Conservation (phyloP, 108 stramenopile genomes). For the Fragilariopsis cylindrus region DNA sequence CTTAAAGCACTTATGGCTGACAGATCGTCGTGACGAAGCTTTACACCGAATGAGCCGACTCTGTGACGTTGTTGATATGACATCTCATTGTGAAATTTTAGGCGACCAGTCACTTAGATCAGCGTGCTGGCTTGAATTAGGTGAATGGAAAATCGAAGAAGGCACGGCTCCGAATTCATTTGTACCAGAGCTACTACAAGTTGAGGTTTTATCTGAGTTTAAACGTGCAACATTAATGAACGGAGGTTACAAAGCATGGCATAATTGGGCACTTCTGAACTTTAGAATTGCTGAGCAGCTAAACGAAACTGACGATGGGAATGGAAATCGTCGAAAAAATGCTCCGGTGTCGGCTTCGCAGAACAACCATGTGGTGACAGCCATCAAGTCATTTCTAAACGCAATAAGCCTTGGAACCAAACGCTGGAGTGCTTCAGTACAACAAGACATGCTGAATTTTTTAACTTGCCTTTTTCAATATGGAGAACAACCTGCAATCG, state of each 20-base stretch:
- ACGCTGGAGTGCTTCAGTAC: constrained; percentile 91
- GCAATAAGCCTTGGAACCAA: constrained; percentile 92
- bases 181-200: constrained; percentile 52
- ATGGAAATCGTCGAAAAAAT: background rate
- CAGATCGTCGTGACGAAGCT: constrained; percentile 76
- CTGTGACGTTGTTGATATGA: constrained; percentile 71
- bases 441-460: constrained; percentile 96
- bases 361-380: constrained; percentile 77
- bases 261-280: constrained; percentile 97
- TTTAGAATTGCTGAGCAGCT: constrained; percentile 91
- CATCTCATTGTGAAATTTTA: constrained; percentile 54
- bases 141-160: constrained; percentile 83
- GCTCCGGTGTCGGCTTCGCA: constrained; percentile 18
- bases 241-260: constrained; percentile 92
- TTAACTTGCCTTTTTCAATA: constrained; percentile 95
- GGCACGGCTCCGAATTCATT: constrained; percentile 26
- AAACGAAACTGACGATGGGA: constrained; percentile 53
- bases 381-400: constrained; percentile 89
- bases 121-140: constrained; percentile 84
- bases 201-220: constrained; percentile 71
- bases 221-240: constrained; percentile 77
- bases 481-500: constrained; percentile 83
- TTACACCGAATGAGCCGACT: constrained; percentile 54
- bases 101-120: constrained; percentile 57
- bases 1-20: constrained; percentile 90